Percentiles rank a stretch among this genome's conserved stretches.
These are phyloP conservation scores for Picochlorum sp. DNA, from an alignment of 139 green algal species.

Conservation along the genomic window DNA sequence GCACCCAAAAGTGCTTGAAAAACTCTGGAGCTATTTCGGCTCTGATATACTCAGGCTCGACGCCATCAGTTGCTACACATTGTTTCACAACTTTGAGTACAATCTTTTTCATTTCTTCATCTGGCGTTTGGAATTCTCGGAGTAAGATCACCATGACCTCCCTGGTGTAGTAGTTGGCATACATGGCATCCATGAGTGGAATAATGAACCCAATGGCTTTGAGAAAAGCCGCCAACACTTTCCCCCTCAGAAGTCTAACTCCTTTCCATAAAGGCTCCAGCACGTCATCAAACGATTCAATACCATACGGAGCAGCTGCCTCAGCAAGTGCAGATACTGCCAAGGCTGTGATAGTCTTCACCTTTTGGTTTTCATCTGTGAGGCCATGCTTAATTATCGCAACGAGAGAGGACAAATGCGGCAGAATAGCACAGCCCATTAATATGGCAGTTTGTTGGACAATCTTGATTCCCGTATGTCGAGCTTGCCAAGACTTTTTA, in stretches of 20 bases:
- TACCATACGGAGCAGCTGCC: slow-evolving; percentile 89
- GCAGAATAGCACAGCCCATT: slow-evolving; percentile 93
- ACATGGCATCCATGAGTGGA: slow-evolving; percentile 96
- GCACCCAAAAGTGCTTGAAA: slow-evolving; percentile 96
- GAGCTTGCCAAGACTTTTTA: slow-evolving; percentile 40
- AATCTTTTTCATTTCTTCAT: slow-evolving; percentile 99
- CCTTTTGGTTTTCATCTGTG: slow-evolving; percentile 71
- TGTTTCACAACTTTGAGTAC: slow-evolving; percentile 99
- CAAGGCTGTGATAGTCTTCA: slow-evolving; percentile 95
- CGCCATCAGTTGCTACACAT: slow-evolving; percentile 92
- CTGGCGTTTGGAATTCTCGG: slow-evolving; percentile 92
- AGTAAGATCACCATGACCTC: slow-evolving; percentile 92
- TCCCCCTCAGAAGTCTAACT: slow-evolving; percentile 84
- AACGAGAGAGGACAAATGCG: slow-evolving; percentile 91
- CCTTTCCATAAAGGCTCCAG: slow-evolving; percentile 97
- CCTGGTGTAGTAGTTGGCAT: slow-evolving; percentile 96
- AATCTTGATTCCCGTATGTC: slow-evolving; percentile 99
- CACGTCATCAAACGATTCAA: slow-evolving; percentile 97
- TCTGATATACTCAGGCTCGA: slow-evolving; percentile 90
- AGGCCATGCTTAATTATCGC: slow-evolving; percentile 94
- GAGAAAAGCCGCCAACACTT: slow-evolving; percentile 84
- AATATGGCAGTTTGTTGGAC: slow-evolving; percentile 98
- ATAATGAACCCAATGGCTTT: slow-evolving; percentile 98
- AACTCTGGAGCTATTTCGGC: slow-evolving; percentile 87
- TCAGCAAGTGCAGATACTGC: slow-evolving; percentile 92